These are phyloP conservation scores for Pseudozyma flocculosa DNA, from an alignment of 1,284 basidiomycete species.

Conservation along the genomic window DNA sequence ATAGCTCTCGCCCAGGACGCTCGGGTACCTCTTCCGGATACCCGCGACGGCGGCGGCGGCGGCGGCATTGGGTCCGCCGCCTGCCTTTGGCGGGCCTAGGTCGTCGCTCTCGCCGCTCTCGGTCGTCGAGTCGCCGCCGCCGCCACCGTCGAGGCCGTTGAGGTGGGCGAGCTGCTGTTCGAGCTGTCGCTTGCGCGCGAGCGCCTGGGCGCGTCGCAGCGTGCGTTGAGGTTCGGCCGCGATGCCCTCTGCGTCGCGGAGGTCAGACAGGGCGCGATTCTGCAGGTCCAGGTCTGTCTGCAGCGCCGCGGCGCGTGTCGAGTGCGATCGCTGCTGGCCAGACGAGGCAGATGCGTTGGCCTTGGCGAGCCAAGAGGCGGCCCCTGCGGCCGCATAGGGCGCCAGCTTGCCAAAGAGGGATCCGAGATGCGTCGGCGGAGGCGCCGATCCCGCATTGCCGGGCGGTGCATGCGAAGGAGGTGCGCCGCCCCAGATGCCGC, in stretches of 20 bases:
- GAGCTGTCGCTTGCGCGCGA: slow-evolving; percentile 13
- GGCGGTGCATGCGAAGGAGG: slow-evolving; percentile 9
- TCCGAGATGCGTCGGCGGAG: slow-evolving; percentile 1
- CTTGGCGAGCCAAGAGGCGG: slow-evolving; percentile 13
- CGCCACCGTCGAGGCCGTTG: slow-evolving; percentile 2
- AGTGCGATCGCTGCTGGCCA: neutral
- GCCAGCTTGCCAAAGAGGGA: slow-evolving; percentile 27
- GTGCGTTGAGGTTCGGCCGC: neutral
- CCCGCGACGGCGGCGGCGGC: too few species aligned
- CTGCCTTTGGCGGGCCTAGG: slow-evolving; percentile 1
- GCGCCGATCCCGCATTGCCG: neutral
- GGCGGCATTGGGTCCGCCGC: too few species aligned
- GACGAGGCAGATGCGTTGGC: neutral
- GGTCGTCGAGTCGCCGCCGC: neutral
- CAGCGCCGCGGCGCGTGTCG: neutral
- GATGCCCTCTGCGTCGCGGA: neutral
- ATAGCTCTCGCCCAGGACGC: slow-evolving; percentile 20
- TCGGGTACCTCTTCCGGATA: slow-evolving; percentile 9
- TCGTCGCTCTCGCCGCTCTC: neutral
- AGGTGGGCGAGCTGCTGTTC: slow-evolving; percentile 21
- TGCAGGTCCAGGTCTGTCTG: neutral
- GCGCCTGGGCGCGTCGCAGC: slow-evolving; percentile 3
- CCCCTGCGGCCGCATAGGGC: slow-evolving; percentile 21
- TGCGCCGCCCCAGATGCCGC: slow-evolving; percentile 3
- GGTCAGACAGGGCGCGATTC: neutral